Conservation (phyloP, 306 rosid genomes). For the Glycine soja region DNA sequence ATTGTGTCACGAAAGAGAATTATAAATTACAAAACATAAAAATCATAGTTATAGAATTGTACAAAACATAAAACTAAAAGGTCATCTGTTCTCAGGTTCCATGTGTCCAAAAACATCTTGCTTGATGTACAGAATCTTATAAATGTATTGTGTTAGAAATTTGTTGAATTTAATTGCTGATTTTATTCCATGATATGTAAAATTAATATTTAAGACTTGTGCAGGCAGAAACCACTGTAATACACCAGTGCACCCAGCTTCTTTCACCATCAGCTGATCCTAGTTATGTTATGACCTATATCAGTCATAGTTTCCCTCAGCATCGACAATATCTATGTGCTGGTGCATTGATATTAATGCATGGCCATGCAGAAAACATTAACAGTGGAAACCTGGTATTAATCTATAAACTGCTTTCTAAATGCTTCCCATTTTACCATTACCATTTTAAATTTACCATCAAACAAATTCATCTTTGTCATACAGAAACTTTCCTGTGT, state of each 20-base stretch:
- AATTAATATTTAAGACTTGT: constrained; percentile 43
- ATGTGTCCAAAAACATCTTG: no score
- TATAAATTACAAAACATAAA: no score
- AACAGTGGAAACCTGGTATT: constrained; percentile 85
- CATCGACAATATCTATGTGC: constrained; percentile 93
- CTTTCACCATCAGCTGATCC: constrained; percentile 94
- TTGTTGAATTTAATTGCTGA: background rate
- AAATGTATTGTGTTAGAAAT: constrained; percentile 16
- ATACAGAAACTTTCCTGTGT: background rate
- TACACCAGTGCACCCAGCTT: constrained; percentile 90
- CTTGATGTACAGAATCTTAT: constrained; percentile 19
- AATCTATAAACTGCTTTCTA: constrained; percentile 34
- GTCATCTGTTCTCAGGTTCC: no score
- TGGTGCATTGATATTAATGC: constrained; percentile 97
- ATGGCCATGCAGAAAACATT: constrained; percentile 87
- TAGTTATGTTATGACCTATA: constrained; percentile 79
- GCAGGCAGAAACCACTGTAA: constrained; percentile 95
- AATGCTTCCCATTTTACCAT: constrained; percentile 33
- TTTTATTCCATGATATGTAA: background rate
- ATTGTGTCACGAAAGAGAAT: no score
- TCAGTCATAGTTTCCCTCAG: constrained; percentile 76
- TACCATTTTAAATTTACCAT: background rate
- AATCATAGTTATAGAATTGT: no score
- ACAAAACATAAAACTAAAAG: no score
- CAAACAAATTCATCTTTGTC: constrained; percentile 4